These are phyloP conservation scores for Hirsutella rhossiliensis DNA, from an alignment of 2,329 filamentous ascomycete genomes.

Conservation along the genomic window DNA sequence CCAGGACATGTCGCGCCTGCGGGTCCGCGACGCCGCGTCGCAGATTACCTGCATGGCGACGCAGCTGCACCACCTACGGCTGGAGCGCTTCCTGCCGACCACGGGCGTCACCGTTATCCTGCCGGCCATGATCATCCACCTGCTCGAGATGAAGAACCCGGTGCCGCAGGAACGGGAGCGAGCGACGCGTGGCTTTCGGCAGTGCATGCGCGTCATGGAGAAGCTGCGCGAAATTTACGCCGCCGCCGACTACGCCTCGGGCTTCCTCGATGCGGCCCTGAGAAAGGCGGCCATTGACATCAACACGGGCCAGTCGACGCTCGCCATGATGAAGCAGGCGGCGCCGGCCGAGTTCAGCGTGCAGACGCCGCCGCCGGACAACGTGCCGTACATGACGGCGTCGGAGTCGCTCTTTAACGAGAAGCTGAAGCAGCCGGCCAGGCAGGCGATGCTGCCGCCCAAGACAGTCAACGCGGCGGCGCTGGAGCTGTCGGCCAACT, in stretches of 20 bases:
- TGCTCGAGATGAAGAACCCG: slow-evolving; percentile 82
- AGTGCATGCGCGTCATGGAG: slow-evolving; percentile 88
- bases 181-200: slow-evolving; percentile 70
- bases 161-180: slow-evolving; percentile 58
- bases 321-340: slow-evolving; percentile 22
- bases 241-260: slow-evolving; percentile 90
- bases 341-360: slow-evolving; percentile 20
- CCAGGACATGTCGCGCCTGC: slow-evolving; percentile 70
- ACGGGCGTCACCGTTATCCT: slow-evolving; percentile 85
- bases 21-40: slow-evolving; percentile 71
- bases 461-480: slow-evolving; percentile 24
- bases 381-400: slow-evolving; percentile 29
- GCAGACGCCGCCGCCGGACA: slow-evolving; percentile 43
- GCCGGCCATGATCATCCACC: slow-evolving; percentile 86
- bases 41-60: slow-evolving; percentile 79
- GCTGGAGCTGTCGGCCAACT: slow-evolving; percentile 21
- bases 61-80: slow-evolving; percentile 57
- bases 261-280: slow-evolving; percentile 85
- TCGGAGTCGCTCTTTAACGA: slow-evolving; percentile 26
- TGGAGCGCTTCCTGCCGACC: slow-evolving; percentile 74
- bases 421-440: slow-evolving; percentile 13
- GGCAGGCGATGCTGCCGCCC: slow-evolving; percentile 24
- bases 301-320: slow-evolving; percentile 22
- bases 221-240: slow-evolving; percentile 81
- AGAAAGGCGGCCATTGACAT: slow-evolving; percentile 75